A percentile compares a stretch with the other conserved stretches of the same genome.
Conservation (phyloP, 163 green algal species). For the Trebouxia gelatinosa region DNA sequence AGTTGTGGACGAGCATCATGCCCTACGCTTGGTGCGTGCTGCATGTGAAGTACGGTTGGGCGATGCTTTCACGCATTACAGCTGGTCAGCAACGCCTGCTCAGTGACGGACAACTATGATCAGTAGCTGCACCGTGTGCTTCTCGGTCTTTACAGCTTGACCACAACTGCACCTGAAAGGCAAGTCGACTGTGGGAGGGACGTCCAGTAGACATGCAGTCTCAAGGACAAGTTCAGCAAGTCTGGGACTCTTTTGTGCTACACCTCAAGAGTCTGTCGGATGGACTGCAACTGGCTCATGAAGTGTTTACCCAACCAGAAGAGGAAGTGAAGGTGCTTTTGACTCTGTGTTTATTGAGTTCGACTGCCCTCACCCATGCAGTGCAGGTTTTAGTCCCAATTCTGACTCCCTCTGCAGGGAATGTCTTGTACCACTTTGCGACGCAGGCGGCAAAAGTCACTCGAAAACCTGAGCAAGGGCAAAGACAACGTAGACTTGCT, state of each 20-base stretch:
- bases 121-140: too few species aligned
- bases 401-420: neutral
- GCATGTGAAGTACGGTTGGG: too few species aligned
- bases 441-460: slow-evolving; percentile 13
- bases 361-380: too few species aligned
- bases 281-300: slow-evolving; percentile 4
- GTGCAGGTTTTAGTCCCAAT: too few species aligned
- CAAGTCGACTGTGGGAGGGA: too few species aligned
- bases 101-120: too few species aligned
- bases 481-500: neutral
- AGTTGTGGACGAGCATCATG: too few species aligned
- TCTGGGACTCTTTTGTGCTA: neutral
- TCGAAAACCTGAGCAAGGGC: slow-evolving; percentile 11
- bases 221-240: neutral
- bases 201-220: neutral
- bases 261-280: slow-evolving; percentile 15
- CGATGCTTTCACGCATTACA: too few species aligned
- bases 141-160: too few species aligned
- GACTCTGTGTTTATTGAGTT: neutral
- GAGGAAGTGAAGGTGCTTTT: neutral
- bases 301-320: neutral
- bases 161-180: too few species aligned
- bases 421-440: slow-evolving; percentile 20
- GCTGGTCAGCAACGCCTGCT: too few species aligned
- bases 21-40: too few species aligned